Evolutionary conservation across 1,139 yeast species (phyloP).

Genomic region (Taiozyma sp.): DNA sequence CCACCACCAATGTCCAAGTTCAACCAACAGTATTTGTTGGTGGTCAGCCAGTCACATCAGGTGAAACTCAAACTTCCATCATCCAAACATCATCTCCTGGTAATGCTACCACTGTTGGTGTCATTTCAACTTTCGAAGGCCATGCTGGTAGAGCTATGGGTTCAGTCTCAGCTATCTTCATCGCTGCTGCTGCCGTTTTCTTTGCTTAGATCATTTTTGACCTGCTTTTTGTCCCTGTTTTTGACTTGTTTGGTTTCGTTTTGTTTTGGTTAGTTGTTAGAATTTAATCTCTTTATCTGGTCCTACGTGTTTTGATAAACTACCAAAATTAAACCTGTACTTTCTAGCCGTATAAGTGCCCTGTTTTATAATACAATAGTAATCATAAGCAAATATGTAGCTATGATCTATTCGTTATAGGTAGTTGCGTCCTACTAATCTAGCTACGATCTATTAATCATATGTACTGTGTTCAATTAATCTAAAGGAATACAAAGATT

Average conservation of each 20-base stretch:
- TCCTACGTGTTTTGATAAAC: not conserved
- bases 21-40: not conserved
- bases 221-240: not conserved
- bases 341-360: not conserved
- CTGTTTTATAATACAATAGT: not conserved
- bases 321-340: not conserved
- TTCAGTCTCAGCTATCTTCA: constrained; percentile 5
- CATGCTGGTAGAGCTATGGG: constrained; percentile 6
- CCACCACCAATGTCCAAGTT: not conserved
- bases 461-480: too few relatives aligned
- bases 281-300: not conserved
- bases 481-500: too few relatives aligned
- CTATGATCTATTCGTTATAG: too few relatives aligned
- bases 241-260: not conserved
- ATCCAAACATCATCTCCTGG: not conserved
- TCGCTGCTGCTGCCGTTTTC: not conserved
- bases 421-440: too few relatives aligned
- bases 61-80: constrained; percentile 2
- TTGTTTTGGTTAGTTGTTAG: not conserved
- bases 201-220: not conserved
- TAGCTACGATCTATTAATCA: too few relatives aligned
- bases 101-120: not conserved
- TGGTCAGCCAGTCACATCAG: not conserved
- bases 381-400: not conserved
- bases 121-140: constrained; percentile 8